A percentile compares a stretch with the other conserved stretches of the same genome.
Conservation (phyloP, 352 stramenopile genomes). For the Globisporangium barbulae region DNA sequence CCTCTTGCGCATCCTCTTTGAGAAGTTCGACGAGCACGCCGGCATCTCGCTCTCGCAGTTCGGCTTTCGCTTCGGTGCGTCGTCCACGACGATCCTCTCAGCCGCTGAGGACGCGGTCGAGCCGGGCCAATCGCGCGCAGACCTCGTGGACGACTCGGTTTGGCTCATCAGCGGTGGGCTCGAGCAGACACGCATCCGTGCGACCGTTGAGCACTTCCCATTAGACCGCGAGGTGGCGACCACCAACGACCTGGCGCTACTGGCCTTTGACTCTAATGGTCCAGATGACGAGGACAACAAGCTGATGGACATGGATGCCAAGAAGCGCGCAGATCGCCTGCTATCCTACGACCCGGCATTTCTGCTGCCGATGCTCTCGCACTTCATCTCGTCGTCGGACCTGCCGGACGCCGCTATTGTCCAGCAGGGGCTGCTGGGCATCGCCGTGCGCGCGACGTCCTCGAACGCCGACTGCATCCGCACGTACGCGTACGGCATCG, state of each 20-base stretch:
- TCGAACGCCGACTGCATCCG: slow-evolving; percentile 54
- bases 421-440: slow-evolving; percentile 65
- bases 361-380: slow-evolving; percentile 70
- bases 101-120: slow-evolving; percentile 17
- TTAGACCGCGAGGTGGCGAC: slow-evolving; percentile 41
- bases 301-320: neutral
- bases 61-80: slow-evolving; percentile 72
- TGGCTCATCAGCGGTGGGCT: slow-evolving; percentile 69
- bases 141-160: slow-evolving; percentile 62
- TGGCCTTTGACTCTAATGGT: slow-evolving; percentile 18
- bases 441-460: slow-evolving; percentile 71
- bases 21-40: slow-evolving; percentile 46
- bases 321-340: slow-evolving; percentile 1
- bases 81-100: slow-evolving; percentile 26
- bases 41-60: slow-evolving; percentile 40
- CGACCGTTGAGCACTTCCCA: slow-evolving; percentile 69
- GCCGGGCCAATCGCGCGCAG: slow-evolving; percentile 14
- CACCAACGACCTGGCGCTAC: slow-evolving; percentile 22
- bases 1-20: slow-evolving; percentile 45
- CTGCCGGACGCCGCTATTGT: slow-evolving; percentile 53
- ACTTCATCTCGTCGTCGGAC: slow-evolving; percentile 72
- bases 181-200: slow-evolving; percentile 55
- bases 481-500: slow-evolving; percentile 66
- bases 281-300: slow-evolving; percentile 1
- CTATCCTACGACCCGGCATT: slow-evolving; percentile 71